These are phyloP conservation scores for Coniochaeta prunicola DNA, from an alignment of 2,329 filamentous ascomycete genomes.

Conservation along the genomic window DNA sequence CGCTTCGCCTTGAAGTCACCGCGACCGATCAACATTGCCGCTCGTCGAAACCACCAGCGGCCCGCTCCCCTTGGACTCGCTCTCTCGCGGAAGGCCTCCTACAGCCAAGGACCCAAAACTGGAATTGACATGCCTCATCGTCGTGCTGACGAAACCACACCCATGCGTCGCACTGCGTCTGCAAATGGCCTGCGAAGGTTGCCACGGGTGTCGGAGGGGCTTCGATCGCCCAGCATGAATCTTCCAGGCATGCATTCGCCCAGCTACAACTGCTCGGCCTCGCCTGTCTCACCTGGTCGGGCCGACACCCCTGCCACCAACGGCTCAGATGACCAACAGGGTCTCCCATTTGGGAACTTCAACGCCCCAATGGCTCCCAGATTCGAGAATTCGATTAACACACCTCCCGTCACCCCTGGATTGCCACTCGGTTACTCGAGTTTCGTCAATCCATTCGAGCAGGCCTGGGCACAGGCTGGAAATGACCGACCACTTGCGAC, in stretches of 20 bases:
- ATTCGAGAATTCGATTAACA: constrained; percentile 38
- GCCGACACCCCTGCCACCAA: constrained; percentile 32
- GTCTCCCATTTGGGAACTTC: constrained; percentile 14
- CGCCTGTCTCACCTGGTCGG: constrained; percentile 9
- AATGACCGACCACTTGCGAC: constrained; percentile 43
- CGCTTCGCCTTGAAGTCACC: constrained; percentile 33
- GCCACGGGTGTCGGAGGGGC: background rate
- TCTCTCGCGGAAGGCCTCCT: constrained; percentile 37
- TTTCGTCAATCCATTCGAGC: constrained; percentile 7
- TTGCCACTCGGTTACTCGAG: constrained; percentile 16
- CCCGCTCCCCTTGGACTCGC: constrained; percentile 37
- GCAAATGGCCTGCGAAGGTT: background rate
- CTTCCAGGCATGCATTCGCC: constrained; percentile 17
- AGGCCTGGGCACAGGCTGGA: constrained; percentile 24
- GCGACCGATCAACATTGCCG: constrained; percentile 44
- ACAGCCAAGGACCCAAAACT: constrained; percentile 34
- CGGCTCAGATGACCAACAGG: constrained; percentile 29
- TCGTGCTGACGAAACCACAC: constrained; percentile 35
- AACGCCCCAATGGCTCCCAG: constrained; percentile 11
- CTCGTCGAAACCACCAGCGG: constrained; percentile 41
- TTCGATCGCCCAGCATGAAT: constrained; percentile 1
- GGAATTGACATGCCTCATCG: constrained; percentile 35
- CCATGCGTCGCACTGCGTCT: constrained; percentile 46
- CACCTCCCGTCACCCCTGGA: constrained; percentile 46
- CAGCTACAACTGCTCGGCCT: background rate